phyloP scores from a whole-genome alignment of 2,329 filamentous ascomycete species.

The Claviceps arundinis region DNA sequence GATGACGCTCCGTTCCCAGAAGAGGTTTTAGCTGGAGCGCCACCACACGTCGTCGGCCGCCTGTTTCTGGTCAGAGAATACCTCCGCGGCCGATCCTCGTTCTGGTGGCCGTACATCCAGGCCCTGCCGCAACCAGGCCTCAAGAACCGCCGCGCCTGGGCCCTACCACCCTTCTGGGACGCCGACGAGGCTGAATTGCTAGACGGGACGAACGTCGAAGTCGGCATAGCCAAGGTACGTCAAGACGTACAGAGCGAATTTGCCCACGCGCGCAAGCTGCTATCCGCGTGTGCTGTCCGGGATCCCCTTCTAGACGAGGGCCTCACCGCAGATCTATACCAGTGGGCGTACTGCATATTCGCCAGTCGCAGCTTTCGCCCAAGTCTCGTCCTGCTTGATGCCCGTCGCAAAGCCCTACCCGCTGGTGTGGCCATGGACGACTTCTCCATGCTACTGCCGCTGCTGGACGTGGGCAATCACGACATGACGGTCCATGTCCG shows the following conservation, averaged over 20 bases:
- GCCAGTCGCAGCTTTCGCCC: constrained; percentile 52
- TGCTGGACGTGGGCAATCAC: constrained; percentile 63
- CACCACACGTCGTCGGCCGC: constrained; percentile 47
- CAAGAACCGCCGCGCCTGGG: constrained; percentile 30
- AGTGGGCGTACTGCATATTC: constrained; percentile 53
- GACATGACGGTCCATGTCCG: constrained; percentile 43
- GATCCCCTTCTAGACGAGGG: constrained; percentile 15
- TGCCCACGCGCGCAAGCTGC: constrained; percentile 25
- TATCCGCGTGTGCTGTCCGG: constrained; percentile 1
- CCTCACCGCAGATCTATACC: constrained; percentile 39
- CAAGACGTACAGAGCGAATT: constrained; percentile 32
- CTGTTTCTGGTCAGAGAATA: constrained; percentile 60
- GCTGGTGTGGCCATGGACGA: constrained; percentile 32
- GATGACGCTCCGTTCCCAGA: constrained; percentile 25
- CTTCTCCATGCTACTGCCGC: constrained; percentile 55
- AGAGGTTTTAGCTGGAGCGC: constrained; percentile 34
- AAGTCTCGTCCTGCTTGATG: constrained; percentile 36
- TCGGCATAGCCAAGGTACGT: constrained; percentile 35
- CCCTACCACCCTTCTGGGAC: constrained; percentile 50
- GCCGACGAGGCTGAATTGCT: constrained; percentile 45
- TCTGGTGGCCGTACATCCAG: constrained; percentile 56
- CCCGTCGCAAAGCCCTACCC: constrained; percentile 13
- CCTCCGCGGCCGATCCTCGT: constrained; percentile 41
- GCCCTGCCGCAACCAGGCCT: constrained; percentile 49
- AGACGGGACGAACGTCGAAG: constrained; percentile 38